phyloP scores from a whole-genome alignment of 169 alveolate species.

The Cryptosporidium sp. region DNA sequence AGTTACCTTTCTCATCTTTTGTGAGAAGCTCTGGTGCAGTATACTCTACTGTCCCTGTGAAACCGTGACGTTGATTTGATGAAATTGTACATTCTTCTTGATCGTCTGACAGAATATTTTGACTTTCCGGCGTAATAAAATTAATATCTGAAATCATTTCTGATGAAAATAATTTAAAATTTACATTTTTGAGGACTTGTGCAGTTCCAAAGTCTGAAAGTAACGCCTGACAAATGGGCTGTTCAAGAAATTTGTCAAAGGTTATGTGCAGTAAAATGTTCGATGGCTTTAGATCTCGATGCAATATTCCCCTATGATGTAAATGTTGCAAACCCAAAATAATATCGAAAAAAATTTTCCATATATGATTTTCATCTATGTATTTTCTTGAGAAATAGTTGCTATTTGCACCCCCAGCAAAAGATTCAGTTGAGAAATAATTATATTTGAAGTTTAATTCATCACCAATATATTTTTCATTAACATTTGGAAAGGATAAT shows the following conservation, averaged over 20 bases:
- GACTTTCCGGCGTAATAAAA: not conserved
- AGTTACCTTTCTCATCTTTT: constrained; percentile 75
- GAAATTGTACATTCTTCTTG: constrained; percentile 34
- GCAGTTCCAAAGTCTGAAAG: constrained; percentile 88
- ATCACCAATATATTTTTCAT: not conserved
- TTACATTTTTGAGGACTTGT: constrained; percentile 74
- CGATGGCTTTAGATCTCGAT: constrained; percentile 80
- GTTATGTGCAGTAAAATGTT: constrained; percentile 75
- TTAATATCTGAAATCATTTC: constrained; percentile 22
- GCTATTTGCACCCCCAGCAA: not conserved
- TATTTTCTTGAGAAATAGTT: not conserved
- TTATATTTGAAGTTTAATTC: not conserved
- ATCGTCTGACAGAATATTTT: constrained; percentile 1
- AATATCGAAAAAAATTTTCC: constrained; percentile 79
- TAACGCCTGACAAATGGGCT: constrained; percentile 78
- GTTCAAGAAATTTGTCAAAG: constrained; percentile 60
- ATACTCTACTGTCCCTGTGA: constrained; percentile 87
- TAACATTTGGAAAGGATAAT: not conserved
- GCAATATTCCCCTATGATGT: constrained; percentile 81
- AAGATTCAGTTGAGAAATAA: not conserved
- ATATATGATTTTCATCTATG: constrained; percentile 42
- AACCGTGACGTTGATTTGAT: constrained; percentile 76
- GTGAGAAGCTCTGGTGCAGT: constrained; percentile 87
- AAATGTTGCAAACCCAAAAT: constrained; percentile 80
- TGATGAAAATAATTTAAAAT: constrained; percentile 1